Evolutionary conservation across 2,329 filamentous ascomycete species (phyloP), one percentile per base, ranked within the genome.

Genomic region (Phaeophleospora eucalypticola): DNA sequence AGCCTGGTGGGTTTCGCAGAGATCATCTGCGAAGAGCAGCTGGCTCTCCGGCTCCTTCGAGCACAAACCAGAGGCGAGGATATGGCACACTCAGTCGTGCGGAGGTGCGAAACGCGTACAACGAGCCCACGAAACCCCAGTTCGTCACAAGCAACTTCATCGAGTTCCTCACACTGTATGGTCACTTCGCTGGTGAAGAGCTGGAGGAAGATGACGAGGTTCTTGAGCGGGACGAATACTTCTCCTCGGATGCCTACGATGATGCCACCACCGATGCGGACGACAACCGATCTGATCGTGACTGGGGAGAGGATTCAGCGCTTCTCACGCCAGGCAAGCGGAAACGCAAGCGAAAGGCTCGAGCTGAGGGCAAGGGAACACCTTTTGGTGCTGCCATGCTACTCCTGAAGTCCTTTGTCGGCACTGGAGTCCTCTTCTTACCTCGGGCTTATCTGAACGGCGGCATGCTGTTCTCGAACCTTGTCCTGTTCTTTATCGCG

Each of bases 151-250:
- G 80, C 56, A 98, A 87, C 68, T 98, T 98, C 65, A 80, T 98
- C 49, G 94, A 98, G 66, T 98, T 98, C 61, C 68, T 98, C 41
- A 90, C 88, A 6, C 79, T 98, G 21, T 98, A 96, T 60, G 93
- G 93, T 3, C 93, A 98, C 70, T 98, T 98, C 65, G 93, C 93
- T 2, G 93, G 93, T 69, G 93, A 98, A 68, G 87, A 95, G 64
- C 78, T 98, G 10, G 90, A 96, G 66, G 93, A 98, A 68, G 93
- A 97, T 59, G 93, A 97, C 59, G 91, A 97, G 67, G 87, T 83
- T 1, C 74, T 95, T 12, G 82, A 79, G 4, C 88, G 89, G 1
- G 86, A 94, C 65, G 91, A 96, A 64, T 96, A 95, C 68, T 96
- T 96, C 65, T 85, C 84, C 6, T 90, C 88, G 0, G 87, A 87